phyloP scores from a whole-genome alignment of 805 yeast genomes.

The Zygotorulaspora florentina region DNA sequence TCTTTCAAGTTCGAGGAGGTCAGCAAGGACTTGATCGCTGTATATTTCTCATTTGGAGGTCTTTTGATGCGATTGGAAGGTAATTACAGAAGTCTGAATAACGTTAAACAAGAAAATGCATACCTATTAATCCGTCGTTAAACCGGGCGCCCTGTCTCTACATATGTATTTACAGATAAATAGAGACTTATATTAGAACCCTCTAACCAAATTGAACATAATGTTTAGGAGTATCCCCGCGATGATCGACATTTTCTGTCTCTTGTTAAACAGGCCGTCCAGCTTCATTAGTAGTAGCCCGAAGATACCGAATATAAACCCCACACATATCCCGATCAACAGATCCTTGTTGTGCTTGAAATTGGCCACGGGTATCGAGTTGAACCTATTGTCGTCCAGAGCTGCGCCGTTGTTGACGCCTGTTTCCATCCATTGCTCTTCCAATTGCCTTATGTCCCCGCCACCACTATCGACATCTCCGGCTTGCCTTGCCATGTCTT shows the following conservation, averaged over 20 bases:
- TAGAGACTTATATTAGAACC: conserved; percentile 10
- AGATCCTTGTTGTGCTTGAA: conserved; percentile 59
- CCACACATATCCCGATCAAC: conserved; percentile 64
- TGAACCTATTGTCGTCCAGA: conserved; percentile 40
- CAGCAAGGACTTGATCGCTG: conserved; percentile 62
- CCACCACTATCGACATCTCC: conserved; percentile 13
- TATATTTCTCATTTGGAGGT: conserved; percentile 95
- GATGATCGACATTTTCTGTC: conserved; percentile 63
- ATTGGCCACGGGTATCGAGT: conserved; percentile 38
- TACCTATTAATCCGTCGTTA: conserved; percentile 77
- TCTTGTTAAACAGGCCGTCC: conserved; percentile 55
- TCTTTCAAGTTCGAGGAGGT: conserved; percentile 95
- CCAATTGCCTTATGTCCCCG: conserved; percentile 57
- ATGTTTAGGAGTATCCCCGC: conserved; percentile 70
- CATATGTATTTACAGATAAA: conserved; percentile 2
- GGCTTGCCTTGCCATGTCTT: conserved; percentile 16
- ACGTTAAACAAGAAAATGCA: conserved; percentile 89
- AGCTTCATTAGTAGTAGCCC: conserved; percentile 60
- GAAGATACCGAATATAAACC: conserved; percentile 70
- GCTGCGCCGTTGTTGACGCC: conserved; percentile 62
- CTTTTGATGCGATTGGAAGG: conserved; percentile 92
- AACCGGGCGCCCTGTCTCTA: conserved; percentile 30
- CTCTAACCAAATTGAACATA: conserved; percentile 56
- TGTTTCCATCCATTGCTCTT: conserved; percentile 85
- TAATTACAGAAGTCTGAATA: conserved; percentile 80